A percentile compares a stretch with the other conserved stretches of the same genome.
These are phyloP conservation scores for Pseudogymnoascus sp. DNA, from an alignment of 2,329 filamentous ascomycete genomes.

Conservation along the genomic window DNA sequence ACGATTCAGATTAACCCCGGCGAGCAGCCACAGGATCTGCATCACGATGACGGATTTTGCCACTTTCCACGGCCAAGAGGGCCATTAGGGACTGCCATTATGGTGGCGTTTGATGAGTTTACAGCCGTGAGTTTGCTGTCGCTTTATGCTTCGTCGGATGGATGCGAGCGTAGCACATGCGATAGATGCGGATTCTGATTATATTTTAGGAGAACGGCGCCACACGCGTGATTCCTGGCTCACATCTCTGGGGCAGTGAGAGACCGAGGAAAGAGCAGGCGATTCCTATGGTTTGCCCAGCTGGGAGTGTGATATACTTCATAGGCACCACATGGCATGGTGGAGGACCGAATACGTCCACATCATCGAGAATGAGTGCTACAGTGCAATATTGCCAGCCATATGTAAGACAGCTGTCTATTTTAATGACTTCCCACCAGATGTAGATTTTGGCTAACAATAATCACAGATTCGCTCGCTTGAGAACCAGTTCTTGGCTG, in stretches of 20 bases:
- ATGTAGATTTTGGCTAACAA: neutral
- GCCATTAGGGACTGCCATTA: conserved; percentile 29
- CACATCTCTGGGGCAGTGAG: conserved; percentile 28
- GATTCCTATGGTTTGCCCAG: conserved; percentile 28
- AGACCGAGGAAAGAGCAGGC: conserved; percentile 24
- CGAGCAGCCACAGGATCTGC: conserved; percentile 31
- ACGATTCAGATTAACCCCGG: conserved; percentile 36
- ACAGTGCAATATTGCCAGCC: conserved; percentile 30
- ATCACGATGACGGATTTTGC: conserved; percentile 33
- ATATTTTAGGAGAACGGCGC: conserved; percentile 23
- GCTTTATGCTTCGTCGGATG: neutral
- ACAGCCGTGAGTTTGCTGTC: conserved; percentile 18
- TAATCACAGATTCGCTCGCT: conserved; percentile 26
- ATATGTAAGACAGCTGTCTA: conserved; percentile 9
- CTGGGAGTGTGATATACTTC: conserved; percentile 28
- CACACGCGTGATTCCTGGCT: conserved; percentile 28
- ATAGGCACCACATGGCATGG: conserved; percentile 29
- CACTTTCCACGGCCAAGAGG: conserved; percentile 27
- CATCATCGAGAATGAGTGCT: conserved; percentile 22
- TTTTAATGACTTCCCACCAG: neutral
- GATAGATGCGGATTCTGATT: neutral
- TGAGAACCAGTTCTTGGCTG: conserved; percentile 31
- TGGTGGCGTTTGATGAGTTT: conserved; percentile 30
- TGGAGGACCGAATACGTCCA: conserved; percentile 25
- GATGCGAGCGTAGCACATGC: neutral